Evolutionary conservation across 1,139 yeast genomes (phyloP).

Genomic region (Geotrichum klebahnii): DNA sequence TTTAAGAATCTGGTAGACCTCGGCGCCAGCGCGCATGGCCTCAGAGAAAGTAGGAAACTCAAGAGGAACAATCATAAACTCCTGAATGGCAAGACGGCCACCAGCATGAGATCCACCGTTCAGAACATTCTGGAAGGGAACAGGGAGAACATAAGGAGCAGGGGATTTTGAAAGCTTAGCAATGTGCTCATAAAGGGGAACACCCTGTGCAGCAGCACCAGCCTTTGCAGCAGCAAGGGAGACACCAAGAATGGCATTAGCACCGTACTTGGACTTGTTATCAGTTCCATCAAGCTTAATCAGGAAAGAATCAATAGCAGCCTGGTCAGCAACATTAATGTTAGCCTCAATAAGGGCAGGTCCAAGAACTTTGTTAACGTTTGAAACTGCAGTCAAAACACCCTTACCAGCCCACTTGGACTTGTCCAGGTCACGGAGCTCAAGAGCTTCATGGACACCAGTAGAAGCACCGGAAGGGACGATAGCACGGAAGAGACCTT

Average conservation of each 20-base stretch:
- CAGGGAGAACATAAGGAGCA: constrained; percentile 80
- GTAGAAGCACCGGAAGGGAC: constrained; percentile 98
- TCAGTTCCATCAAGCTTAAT: constrained; percentile 81
- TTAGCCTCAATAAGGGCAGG: constrained; percentile 76
- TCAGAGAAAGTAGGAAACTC: constrained; percentile 84
- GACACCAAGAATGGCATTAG: constrained; percentile 93
- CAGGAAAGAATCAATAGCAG: constrained; percentile 73
- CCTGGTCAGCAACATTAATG: constrained; percentile 74
- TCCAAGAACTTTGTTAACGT: constrained; percentile 83
- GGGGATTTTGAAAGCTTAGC: constrained; percentile 64
- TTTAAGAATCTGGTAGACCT: constrained; percentile 93
- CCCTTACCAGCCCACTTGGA: constrained; percentile 95
- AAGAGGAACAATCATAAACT: constrained; percentile 95
- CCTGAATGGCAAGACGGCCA: constrained; percentile 97
- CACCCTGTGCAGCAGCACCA: constrained; percentile 85
- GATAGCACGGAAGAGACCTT: constrained; percentile 85
- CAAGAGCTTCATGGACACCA: constrained; percentile 91
- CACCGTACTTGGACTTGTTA: constrained; percentile 92
- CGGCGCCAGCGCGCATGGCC: constrained; percentile 92
- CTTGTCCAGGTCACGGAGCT: constrained; percentile 92
- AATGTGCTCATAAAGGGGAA: constrained; percentile 83
- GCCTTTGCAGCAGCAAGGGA: constrained; percentile 91
- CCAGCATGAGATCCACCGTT: constrained; percentile 99
- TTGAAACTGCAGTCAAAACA: constrained; percentile 85
- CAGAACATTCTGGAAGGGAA: constrained; percentile 94